Base-by-base conservation (phyloP, 495 filamentous ascomycete species). In the Aspergillus egyptiacus region DNA sequence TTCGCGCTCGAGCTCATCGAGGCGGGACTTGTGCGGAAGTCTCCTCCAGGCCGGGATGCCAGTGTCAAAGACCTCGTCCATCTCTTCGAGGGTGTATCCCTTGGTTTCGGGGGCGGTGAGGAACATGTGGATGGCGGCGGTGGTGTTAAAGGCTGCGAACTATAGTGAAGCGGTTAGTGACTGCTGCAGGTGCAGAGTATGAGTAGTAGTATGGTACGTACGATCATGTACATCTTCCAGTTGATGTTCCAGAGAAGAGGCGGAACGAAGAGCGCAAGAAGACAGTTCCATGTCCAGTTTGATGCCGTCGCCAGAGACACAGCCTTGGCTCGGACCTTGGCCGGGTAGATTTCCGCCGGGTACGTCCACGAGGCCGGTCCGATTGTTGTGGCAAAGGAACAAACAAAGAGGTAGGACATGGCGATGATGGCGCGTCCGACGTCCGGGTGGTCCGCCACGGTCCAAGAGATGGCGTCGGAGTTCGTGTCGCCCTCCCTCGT, bases 231-330 rank as follows among this genome's bases (percentile, higher is more conserved):
- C 0, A 77, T 79, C 63, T 78, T 71, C 84, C 85, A 90, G 46
- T 72, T 70, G 53, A 90, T 88, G 40, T 73, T 84, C 37, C 64
- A 76, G 49, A 90, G 89, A 0, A 83, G 78, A 0, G 80, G 73
- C 1, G 86, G 85, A 2, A 83, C 79, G 54, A 90, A 89, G 60
- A 84, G 84, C 14, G 82, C 80, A 17, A 90, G 77, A 0, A 85
- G 85, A 57, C 82, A 86, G 74, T 89, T 89, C 69, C 85, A 88
- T 5, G 77, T 73, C 86, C 86, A 90, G 69, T 87, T 89, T 5
- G 73, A 72, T 3, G 84, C 79, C 0, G 85, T 87, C 15, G 78
- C 68, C 15, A 89, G 66, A 6, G 84, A 80, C 6, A 88, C 81
- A 34, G 60, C 83, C 55, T 84, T 82, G 1, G 78, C 80, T 32